Base-by-base conservation (phyloP, 106 monocot species). In the Dactylorhiza incarnata region DNA sequence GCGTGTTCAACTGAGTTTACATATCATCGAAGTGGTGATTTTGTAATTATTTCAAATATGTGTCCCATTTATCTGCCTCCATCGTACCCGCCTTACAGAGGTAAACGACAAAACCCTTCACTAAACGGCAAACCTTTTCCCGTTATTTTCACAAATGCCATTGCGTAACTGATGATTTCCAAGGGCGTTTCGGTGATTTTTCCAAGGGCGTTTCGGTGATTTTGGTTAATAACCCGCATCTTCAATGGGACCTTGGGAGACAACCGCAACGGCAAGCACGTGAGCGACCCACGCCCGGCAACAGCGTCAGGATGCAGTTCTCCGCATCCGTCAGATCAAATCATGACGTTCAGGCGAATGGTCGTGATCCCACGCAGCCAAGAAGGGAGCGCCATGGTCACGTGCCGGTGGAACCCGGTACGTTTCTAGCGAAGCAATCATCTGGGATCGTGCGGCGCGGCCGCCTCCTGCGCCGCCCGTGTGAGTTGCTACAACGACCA, bases 231-330 rank as follows among this genome's bases (percentile, higher is more conserved):
- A 45, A 44, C 45, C 29, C 45, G 45, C 69, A 10, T 44, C 10
- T 12, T 14, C 13, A 65, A 12, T 65, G 29, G 65, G 37, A 37
- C 37, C 37, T 37, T 3, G 37, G 65, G 65, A 29, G 29, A 65
- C 24, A 63, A 22, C 24, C 8, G 68, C 29, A 68, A 68, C 68
- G 68, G 68, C 6, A 68, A 43, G 71, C 71, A 71, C 71, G 71
- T 71, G 71, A 37, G 5, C 15, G 44, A 44, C 43, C 13, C 72
- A 49, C 47, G 20, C 49, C 23, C 3, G 22, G 48, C 49, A 69
- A 66, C 37, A 2, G 17, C 49, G 72, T 72, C 47, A 72, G 9
- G 7, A 48, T 4, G 3, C 15, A 48, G 6, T 15, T 29, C 48
- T 69, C 19, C 4, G 9, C 47, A 72, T 20, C 49, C 49, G 72